phyloP scores from a whole-genome alignment of 2,329 filamentous ascomycete genomes.

The Penicillium sp. region DNA sequence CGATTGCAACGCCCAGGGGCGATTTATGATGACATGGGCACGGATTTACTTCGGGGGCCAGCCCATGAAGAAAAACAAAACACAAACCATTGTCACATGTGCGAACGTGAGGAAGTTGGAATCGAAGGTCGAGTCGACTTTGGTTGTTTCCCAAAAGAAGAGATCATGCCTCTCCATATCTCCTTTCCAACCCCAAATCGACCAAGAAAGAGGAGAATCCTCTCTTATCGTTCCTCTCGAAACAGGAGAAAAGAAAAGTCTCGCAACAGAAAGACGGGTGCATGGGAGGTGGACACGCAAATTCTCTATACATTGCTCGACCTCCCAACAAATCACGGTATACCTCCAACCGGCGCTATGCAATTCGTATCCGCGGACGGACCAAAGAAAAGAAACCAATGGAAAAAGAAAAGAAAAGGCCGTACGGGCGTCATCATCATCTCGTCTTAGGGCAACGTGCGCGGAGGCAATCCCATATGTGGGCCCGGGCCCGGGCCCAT shows the following conservation, averaged over 20 bases:
- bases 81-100: slow-evolving; percentile 2
- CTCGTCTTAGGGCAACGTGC: slow-evolving; percentile 40
- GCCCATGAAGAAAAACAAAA: slow-evolving; percentile 30
- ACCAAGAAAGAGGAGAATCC: neutral
- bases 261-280: slow-evolving; percentile 18
- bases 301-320: slow-evolving; percentile 35
- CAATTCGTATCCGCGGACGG: slow-evolving; percentile 41
- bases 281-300: slow-evolving; percentile 11
- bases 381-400: slow-evolving; percentile 14
- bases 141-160: slow-evolving; percentile 5
- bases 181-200: neutral
- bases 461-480: slow-evolving; percentile 40
- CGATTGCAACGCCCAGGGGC: slow-evolving; percentile 57
- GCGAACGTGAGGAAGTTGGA: slow-evolving; percentile 5
- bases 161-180: neutral
- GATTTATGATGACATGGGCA: slow-evolving; percentile 17
- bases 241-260: slow-evolving; percentile 21
- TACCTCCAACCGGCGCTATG: slow-evolving; percentile 45
- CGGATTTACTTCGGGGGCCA: slow-evolving; percentile 34
- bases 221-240: neutral
- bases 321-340: slow-evolving; percentile 38
- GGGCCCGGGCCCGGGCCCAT: slow-evolving; percentile 27
- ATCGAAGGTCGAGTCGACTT: neutral
- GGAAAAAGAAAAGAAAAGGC: slow-evolving; percentile 21
- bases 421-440: slow-evolving; percentile 30